Conservation (phyloP, 2,329 filamentous ascomycete species). For the Pseudocercospora fijiensis region DNA sequence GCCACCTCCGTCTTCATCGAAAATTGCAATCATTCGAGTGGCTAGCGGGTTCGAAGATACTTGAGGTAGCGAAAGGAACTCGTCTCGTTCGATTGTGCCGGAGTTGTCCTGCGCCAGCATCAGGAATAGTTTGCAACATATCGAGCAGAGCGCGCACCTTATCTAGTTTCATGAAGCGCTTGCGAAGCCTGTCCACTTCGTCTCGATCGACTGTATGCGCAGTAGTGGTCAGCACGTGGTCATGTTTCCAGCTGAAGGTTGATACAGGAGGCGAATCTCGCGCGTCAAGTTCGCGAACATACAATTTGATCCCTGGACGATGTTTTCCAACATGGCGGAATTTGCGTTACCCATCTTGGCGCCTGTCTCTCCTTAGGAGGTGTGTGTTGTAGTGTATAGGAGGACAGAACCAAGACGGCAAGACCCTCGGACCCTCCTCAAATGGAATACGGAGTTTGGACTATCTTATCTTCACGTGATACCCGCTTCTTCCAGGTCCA, state of each 20-base stretch:
- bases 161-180: slow-evolving; percentile 99
- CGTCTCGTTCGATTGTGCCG: slow-evolving; percentile 96
- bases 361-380: slow-evolving; percentile 15
- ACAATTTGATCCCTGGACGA: slow-evolving; percentile 97
- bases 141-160: slow-evolving; percentile 60
- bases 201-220: slow-evolving; percentile 78
- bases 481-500: not conserved
- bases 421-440: not conserved
- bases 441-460: not conserved
- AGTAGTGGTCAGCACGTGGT: slow-evolving; percentile 21
- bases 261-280: not conserved
- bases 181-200: slow-evolving; percentile 91
- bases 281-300: slow-evolving; percentile 39
- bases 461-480: slow-evolving; percentile 6
- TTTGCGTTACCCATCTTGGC: slow-evolving; percentile 56
- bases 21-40: slow-evolving; percentile 98
- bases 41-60: slow-evolving; percentile 97
- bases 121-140: not conserved
- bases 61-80: slow-evolving; percentile 94
- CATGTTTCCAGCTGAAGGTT: slow-evolving; percentile 4
- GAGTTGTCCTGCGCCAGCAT: slow-evolving; percentile 74
- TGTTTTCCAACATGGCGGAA: slow-evolving; percentile 80
- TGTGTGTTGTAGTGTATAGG: not conserved
- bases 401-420: not conserved
- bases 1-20: slow-evolving; percentile 96